Evolutionary conservation across 2,329 filamentous ascomycete genomes (phyloP).

Genomic region (Fusarium clavum): DNA sequence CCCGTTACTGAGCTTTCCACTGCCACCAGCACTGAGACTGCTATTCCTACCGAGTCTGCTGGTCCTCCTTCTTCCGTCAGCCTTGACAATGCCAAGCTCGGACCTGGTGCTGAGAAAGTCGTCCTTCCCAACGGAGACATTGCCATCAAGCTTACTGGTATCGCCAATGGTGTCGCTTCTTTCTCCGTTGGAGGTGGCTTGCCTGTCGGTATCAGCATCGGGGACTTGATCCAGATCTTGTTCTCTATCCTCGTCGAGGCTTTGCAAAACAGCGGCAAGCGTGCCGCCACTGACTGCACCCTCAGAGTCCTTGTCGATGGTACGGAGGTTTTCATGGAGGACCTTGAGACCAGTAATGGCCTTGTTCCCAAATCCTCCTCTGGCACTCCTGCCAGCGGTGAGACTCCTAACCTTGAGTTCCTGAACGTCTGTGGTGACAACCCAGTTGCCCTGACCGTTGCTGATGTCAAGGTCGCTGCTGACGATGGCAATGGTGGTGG

Average conservation of each 20-base stretch:
- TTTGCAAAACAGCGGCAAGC: conserved; percentile 7
- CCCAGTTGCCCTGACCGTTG: neutral
- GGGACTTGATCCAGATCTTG: too few species aligned
- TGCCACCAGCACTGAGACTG: neutral
- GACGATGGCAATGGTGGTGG: neutral
- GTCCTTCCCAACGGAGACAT: too few species aligned
- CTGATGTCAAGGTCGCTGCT: too few species aligned
- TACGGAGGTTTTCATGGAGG: neutral
- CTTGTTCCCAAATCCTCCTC: too few species aligned
- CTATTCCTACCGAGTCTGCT: neutral
- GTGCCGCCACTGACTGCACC: conserved; percentile 3
- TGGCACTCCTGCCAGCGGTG: too few species aligned
- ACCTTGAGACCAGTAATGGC: neutral
- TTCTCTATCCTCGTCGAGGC: neutral
- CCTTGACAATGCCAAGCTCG: neutral
- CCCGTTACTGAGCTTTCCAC: conserved; percentile 7
- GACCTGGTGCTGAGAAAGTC: too few species aligned
- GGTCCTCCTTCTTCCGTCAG: neutral
- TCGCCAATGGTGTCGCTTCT: too few species aligned
- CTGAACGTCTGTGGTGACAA: conserved; percentile 21
- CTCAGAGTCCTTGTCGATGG: conserved; percentile 13
- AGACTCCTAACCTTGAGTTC: neutral
- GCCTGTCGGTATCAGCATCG: too few species aligned
- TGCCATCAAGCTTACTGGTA: too few species aligned
- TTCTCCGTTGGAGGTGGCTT: too few species aligned